phyloP scores from a whole-genome alignment of 1,284 basidiomycete genomes.

The Wallemia ichthyophaga region DNA sequence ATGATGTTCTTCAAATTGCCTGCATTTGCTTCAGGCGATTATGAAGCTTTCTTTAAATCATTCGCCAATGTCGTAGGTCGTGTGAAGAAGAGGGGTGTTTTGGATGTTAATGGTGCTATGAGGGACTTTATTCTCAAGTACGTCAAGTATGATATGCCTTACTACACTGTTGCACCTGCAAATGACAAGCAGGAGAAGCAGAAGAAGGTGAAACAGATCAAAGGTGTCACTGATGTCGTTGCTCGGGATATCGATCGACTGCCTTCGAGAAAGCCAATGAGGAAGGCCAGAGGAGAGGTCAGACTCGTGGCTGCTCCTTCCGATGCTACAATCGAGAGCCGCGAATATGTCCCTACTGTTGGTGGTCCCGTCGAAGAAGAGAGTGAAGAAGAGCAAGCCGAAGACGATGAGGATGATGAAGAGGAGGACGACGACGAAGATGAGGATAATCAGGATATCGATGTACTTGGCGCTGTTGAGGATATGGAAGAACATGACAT shows the following conservation, averaged over 20 bases:
- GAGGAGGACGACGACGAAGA: not conserved
- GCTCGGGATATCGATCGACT: not conserved
- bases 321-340: not conserved
- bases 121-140: conserved; percentile 68
- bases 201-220: not conserved
- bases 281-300: not conserved
- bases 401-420: not conserved
- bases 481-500: not conserved
- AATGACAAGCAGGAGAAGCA: conserved; percentile 3
- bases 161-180: conserved; percentile 24
- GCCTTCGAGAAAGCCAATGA: not conserved
- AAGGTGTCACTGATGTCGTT: not conserved
- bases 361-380: not conserved
- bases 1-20: conserved; percentile 73
- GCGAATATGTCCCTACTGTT: not conserved
- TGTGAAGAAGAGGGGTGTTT: conserved; percentile 51
- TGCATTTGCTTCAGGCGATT: conserved; percentile 39
- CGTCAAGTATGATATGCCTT: conserved; percentile 45
- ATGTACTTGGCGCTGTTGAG: not conserved
- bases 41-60: conserved; percentile 44
- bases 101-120: conserved; percentile 49
- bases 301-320: not conserved
- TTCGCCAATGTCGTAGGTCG: conserved; percentile 50
- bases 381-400: not conserved
- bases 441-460: not conserved